Evolutionary conservation across 1,139 yeast species (phyloP).

Genomic region (Wickerhamomyces sp.): DNA sequence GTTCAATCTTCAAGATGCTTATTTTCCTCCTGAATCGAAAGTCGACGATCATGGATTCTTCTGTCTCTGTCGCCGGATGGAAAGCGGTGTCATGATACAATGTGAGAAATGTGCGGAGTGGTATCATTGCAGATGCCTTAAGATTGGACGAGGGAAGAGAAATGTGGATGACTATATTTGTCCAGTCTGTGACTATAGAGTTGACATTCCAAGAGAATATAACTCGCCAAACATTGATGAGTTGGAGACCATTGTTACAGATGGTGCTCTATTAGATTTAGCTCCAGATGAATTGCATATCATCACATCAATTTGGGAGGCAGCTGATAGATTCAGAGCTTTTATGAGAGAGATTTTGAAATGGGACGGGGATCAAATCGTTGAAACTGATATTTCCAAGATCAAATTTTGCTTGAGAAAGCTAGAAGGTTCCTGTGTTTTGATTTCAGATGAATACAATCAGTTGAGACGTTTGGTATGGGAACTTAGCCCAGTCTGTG

Average conservation of each 20-base stretch:
- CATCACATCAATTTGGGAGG: conserved; percentile 25
- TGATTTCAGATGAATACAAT: conserved; percentile 26
- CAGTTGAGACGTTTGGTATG: conserved; percentile 25
- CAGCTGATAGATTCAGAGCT: conserved; percentile 23
- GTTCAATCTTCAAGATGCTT: conserved; percentile 39
- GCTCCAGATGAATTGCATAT: conserved; percentile 39
- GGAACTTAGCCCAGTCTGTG: conserved; percentile 23
- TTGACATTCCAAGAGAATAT: conserved; percentile 29
- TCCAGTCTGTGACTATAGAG: conserved; percentile 55
- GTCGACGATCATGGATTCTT: conserved; percentile 31
- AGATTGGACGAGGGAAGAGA: conserved; percentile 30
- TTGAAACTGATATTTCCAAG: conserved; percentile 18
- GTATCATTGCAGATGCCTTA: conserved; percentile 71
- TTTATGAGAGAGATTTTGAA: conserved; percentile 20
- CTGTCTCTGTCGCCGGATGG: conserved; percentile 68
- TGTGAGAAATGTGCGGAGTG: conserved; percentile 79
- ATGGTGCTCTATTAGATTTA: conserved; percentile 34
- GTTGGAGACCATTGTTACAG: conserved; percentile 28
- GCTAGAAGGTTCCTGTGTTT: conserved; percentile 36
- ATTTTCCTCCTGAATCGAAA: conserved; percentile 14
- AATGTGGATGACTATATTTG: conserved; percentile 45
- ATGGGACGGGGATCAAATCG: conserved; percentile 16
- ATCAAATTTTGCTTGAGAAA: conserved; percentile 41
- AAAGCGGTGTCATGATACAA: conserved; percentile 71
- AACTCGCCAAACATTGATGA: conserved; percentile 32